Conservation (phyloP, 768 basidiomycete species). For the Tulasnella sp. region DNA sequence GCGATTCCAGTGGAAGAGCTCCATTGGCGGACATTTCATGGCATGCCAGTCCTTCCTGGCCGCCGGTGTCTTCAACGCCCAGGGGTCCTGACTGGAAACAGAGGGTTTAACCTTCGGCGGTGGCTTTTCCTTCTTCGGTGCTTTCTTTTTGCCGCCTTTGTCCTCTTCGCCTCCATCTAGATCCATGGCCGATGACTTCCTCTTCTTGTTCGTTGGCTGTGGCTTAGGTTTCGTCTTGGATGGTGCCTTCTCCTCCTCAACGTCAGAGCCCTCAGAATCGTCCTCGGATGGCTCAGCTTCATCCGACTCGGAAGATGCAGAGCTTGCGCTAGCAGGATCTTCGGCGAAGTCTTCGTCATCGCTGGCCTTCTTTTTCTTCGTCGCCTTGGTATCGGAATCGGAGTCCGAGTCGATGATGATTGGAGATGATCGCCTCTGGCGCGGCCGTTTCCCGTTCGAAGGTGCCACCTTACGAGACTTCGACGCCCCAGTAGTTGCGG, state of each 20-base stretch:
- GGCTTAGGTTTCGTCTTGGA: slow-evolving; percentile 19
- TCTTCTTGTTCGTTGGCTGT: slow-evolving; percentile 22
- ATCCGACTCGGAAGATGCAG: slow-evolving; percentile 3
- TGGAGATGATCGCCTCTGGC: slow-evolving; percentile 22
- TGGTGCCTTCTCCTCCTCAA: slow-evolving; percentile 20
- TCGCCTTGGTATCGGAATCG: slow-evolving; percentile 10
- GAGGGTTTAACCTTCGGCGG: slow-evolving; percentile 21
- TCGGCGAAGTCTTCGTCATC: slow-evolving; percentile 22
- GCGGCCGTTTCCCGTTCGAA: slow-evolving; percentile 32
- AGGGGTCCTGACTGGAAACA: slow-evolving; percentile 40
- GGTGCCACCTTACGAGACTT: slow-evolving; percentile 19
- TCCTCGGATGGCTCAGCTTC: slow-evolving; percentile 24
- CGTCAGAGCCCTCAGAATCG: slow-evolving; percentile 33
- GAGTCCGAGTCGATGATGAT: slow-evolving; percentile 38
- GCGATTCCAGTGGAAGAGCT: slow-evolving; percentile 87
- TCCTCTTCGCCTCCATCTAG: slow-evolving; percentile 44
- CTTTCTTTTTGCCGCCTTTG: slow-evolving; percentile 24
- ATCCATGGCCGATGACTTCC: slow-evolving; percentile 26
- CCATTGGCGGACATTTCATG: slow-evolving; percentile 75
- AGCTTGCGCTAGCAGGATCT: neutral
- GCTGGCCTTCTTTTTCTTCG: neutral
- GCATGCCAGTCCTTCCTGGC: slow-evolving; percentile 66
- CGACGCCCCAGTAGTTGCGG: neutral
- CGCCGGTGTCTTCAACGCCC: slow-evolving; percentile 54
- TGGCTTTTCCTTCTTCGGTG: slow-evolving; percentile 24